phyloP scores from a whole-genome alignment of 192 early-diverging fungal species.

The Neocallimastix lanati region DNA sequence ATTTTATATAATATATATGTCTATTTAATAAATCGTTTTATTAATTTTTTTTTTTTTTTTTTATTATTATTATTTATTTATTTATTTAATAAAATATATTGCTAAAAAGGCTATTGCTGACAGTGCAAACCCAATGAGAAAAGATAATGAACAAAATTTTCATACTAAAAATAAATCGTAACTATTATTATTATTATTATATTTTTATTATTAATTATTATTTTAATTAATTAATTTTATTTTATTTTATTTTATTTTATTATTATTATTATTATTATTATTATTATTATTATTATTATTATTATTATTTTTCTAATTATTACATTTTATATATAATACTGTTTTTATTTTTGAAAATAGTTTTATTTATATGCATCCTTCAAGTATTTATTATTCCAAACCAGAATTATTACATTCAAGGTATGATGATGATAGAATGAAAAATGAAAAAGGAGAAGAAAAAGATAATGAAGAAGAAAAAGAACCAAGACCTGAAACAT shows the following conservation, averaged over 20 bases:
- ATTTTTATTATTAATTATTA: no score
- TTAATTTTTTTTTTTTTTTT: no score
- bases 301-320: no score
- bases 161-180: constrained; percentile 27
- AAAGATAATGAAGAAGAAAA: constrained; percentile 12
- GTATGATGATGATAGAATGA: constrained; percentile 11
- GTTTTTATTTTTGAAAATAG: constrained; percentile 2
- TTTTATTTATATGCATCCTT: constrained; percentile 42
- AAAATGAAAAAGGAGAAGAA: constrained; percentile 8
- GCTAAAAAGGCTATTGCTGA: constrained; percentile 33
- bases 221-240: no score
- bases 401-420: constrained; percentile 33
- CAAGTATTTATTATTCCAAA: constrained; percentile 28
- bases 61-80: no score
- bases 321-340: background rate
- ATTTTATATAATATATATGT: no score
- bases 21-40: no score
- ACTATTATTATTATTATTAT: no score
- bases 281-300: no score
- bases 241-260: no score
- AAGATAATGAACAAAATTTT: constrained; percentile 28
- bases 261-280: no score
- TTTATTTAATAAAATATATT: no score
- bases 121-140: constrained; percentile 34
- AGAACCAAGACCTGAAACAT: constrained; percentile 9